Base-by-base conservation (phyloP, 306 rosid genomes). In the Medicago arabica region DNA sequence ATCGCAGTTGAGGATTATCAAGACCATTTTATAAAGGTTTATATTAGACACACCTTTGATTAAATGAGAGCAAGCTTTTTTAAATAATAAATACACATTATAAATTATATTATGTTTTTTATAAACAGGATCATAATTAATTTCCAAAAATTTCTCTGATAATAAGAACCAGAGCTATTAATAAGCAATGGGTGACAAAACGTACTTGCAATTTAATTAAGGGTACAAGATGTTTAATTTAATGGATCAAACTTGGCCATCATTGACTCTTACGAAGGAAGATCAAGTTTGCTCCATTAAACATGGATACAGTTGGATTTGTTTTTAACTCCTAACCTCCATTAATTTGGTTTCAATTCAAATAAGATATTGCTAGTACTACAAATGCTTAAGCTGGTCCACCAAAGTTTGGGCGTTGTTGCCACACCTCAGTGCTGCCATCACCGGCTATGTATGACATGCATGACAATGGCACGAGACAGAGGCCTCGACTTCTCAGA, bases 171-270 rank as follows among this genome's bases (percentile, higher is more conserved):
- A 31, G 36, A 31, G 38, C 38, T 34, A 34, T 34, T 34, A 34
- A 34, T 34, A 34, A 34, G 0, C 38, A 5, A 34, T 34, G 38
- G 38, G 38, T 34, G 38, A 34, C 38, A 34, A 34, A 34, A 34
- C 38, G 38, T 34, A 34, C 38, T 5, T 1, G 12, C 7, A 67
- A 36, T 47, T 55, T 75, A 58, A 54, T 66, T 68, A 68, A 70
- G 34, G 70, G 61, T 69, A 80, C 77, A 86, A 73, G 25, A 54
- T 57, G 79, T 50, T 61, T 61, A 31, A 61, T 62, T 87, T 82
- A 82, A 92, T 81, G 97, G 93, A 92, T 87, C 92, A 89, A 88
- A 92, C 85, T 84, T 88, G 96, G 92, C 92, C 83, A 85, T 88
- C 86, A 87, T 72, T 69, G 21, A 50, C 19, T 64, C 74, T 14